phyloP scores from a whole-genome alignment of 148 eudicot genomes.

The Polygonum maritimum region DNA sequence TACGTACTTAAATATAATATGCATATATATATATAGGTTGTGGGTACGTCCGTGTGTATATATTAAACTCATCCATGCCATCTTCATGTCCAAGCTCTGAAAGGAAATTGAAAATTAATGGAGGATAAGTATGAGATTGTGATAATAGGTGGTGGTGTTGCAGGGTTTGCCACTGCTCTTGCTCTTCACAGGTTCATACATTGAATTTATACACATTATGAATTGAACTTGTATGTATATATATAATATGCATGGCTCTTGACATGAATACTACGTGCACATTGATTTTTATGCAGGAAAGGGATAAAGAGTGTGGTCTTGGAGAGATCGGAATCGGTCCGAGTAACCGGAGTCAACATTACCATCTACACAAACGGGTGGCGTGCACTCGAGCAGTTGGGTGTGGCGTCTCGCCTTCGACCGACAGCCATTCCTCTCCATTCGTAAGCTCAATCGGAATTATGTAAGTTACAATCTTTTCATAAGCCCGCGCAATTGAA shows the following conservation, averaged over 20 bases:
- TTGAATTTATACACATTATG: neutral
- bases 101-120: too few relatives aligned
- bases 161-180: constrained; percentile 45
- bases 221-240: too few relatives aligned
- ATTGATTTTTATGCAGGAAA: constrained; percentile 13
- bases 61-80: too few relatives aligned
- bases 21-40: too few relatives aligned
- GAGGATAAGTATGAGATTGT: constrained; percentile 15
- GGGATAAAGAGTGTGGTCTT: constrained; percentile 26
- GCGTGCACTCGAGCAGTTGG: constrained; percentile 23
- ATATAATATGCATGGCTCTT: neutral
- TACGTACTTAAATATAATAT: too few relatives aligned
- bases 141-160: constrained; percentile 40
- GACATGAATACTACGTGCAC: neutral
- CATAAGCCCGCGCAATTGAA: too few relatives aligned
- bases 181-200: constrained; percentile 28
- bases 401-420: constrained; percentile 18
- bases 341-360: constrained; percentile 22
- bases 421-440: constrained; percentile 21
- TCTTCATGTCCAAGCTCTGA: too few relatives aligned
- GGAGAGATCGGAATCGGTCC: constrained; percentile 18
- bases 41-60: too few relatives aligned
- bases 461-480: too few relatives aligned
- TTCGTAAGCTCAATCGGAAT: constrained; percentile 7
- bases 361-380: constrained; percentile 21